Conservation (phyloP, 1,284 basidiomycete genomes). For the Moesziomyces parantarcticus region DNA sequence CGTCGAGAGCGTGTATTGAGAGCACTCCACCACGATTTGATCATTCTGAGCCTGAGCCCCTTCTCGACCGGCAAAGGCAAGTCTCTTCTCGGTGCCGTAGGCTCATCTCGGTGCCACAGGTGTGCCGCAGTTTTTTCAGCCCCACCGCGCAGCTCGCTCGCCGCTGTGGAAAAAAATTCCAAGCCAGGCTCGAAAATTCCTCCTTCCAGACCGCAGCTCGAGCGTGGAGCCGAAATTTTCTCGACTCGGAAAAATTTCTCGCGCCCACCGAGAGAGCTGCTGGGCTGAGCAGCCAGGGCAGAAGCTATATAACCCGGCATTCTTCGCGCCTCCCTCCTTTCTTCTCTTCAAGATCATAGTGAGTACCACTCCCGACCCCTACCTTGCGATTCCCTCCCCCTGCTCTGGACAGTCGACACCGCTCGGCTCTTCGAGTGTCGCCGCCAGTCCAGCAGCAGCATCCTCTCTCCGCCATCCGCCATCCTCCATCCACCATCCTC, state of each 20-base stretch:
- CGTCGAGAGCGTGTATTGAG: no score
- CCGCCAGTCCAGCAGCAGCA: background rate
- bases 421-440: background rate
- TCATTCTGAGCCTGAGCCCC: no score
- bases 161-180: background rate
- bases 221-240: constrained; percentile 15
- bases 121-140: background rate
- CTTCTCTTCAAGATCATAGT: constrained; percentile 56
- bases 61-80: no score
- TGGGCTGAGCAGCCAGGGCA: no score
- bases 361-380: constrained; percentile 35
- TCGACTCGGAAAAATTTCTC: constrained; percentile 12
- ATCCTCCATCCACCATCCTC: background rate
- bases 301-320: constrained; percentile 44
- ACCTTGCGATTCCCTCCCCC: constrained; percentile 11
- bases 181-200: background rate
- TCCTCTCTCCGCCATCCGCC: background rate
- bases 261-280: background rate
- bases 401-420: background rate
- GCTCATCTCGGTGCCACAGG: background rate
- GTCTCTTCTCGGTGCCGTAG: background rate
- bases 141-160: background rate
- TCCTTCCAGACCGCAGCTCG: background rate
- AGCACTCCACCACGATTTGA: no score
- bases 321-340: constrained; percentile 31